Base-by-base conservation (phyloP, 257 asterid genomes). In the Penstemon barbatus region DNA sequence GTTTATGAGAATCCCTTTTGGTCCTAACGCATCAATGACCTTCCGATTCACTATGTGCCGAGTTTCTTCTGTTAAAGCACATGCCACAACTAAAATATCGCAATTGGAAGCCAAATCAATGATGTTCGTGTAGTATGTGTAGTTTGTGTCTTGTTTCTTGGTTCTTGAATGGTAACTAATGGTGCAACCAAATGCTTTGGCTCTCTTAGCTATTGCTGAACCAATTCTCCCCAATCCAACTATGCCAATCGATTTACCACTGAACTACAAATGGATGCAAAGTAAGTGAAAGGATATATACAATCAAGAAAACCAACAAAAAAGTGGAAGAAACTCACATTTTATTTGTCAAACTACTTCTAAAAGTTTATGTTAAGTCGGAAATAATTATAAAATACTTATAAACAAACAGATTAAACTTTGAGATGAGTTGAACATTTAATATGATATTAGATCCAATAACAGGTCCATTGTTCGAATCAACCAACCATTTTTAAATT, bases 151-250 rank as follows among this genome's bases (percentile, higher is more conserved):
- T n/a, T 69, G 81, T 77, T 83, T 91, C 89, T 83, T 75, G 39
- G 90, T 69, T 60, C 90, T 81, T 5, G 98, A 87, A 62, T 77
- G 73, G 83, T 91, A 91, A 63, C 85, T 63, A 68, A 89, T 78
- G 51, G 79, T 71, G 82, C 95, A 91, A 74, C 81, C 85, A 44
- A 91, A 91, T 15, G 94, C 95, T 65, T 79, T 81, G 1, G 90
- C 94, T 76, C 96, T 78, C 68, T 76, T 85, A 7, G 98, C 96
- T 51, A 91, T 81, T 43, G 96, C 96, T 3, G 84, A 75, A 7
- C 98, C 98, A 4, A 91, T 91, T 74, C 95, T 84, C 61, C 98
- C 98, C 71, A 91, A 64, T 57, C 98, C 96, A n/a, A 89, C 63
- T 66, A 91, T 85, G 58, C 96, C 98, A 7, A 91, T 75, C 40